Evolutionary conservation across 106 monocot genomes (phyloP), one percentile per base, ranked within the genome.

Genomic region (Triglochin maritima): DNA sequence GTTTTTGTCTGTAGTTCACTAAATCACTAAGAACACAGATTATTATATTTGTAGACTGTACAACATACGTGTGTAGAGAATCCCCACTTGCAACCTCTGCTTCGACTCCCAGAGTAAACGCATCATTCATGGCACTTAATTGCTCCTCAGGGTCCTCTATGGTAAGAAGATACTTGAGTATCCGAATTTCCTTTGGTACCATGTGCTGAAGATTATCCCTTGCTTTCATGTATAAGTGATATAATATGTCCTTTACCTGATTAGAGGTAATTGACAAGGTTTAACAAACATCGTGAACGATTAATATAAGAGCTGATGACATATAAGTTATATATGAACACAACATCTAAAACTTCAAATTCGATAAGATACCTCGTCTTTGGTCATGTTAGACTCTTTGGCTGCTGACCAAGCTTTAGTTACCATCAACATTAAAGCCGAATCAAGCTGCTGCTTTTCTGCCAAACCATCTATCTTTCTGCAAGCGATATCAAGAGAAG

Each of bases 131-230:
- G 45, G 86, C 82, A 63, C 52, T 70, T 9, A 83, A 29, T 50
- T 62, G 76, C 65, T 89, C 87, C 64, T 87, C 82, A 9, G 85
- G 85, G 52, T 87, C 87, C 56, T 89, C 75, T 49, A 94, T 79
- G 48, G 77, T 79, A 45, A 94, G 78, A 63, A 94, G 80, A 77
- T 87, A 81, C 57, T 87, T 89, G 3, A 94, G 74, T 75, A 94
- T 94, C 69, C 94, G 82, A 52, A 94, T 85, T 65, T 94, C 94
- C 61, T 94, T 94, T 16, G 94, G 94, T 74, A 94, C 80, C 41
- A 89, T 79, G 65, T 84, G 82, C 72, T 94, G 84, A 53, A 94
- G 80, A 72, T 89, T 94, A 47, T 80, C 89, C 43, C 85, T 77
- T 57, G 84, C 80, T 68, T 84, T 79, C 81, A 77, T 90, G 58